Percentiles rank a stretch among this genome's conserved stretches.
phyloP scores from a whole-genome alignment of 495 filamentous ascomycete species.

The Amniculicola lignicola region DNA sequence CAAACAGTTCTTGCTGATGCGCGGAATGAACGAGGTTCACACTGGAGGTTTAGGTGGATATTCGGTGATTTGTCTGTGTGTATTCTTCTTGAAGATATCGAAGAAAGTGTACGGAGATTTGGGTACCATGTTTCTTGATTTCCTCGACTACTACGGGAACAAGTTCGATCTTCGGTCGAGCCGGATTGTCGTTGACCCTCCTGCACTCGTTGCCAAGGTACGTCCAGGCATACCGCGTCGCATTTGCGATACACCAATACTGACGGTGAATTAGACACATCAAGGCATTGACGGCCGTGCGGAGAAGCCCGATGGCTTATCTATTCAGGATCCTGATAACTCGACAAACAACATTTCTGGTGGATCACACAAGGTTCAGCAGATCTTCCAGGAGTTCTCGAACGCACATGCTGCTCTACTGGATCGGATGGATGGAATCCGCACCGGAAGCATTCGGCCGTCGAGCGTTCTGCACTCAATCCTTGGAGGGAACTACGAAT shows the following conservation, averaged over 20 bases:
- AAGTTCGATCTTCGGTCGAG: slow-evolving; percentile 61
- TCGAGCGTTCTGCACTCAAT: slow-evolving; percentile 36
- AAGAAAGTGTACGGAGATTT: slow-evolving; percentile 59
- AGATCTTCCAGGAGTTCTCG: slow-evolving; percentile 63
- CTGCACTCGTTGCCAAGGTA: slow-evolving; percentile 71
- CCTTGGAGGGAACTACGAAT: slow-evolving; percentile 41
- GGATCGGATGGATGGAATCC: slow-evolving; percentile 58
- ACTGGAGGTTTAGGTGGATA: slow-evolving; percentile 93
- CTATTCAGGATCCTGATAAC: slow-evolving; percentile 87
- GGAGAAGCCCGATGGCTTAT: slow-evolving; percentile 55
- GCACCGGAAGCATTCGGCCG: slow-evolving; percentile 42
- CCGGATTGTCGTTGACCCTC: slow-evolving; percentile 72
- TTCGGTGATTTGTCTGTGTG: slow-evolving; percentile 88
- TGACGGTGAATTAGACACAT: neutral
- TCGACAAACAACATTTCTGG: slow-evolving; percentile 79
- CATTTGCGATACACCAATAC: neutral
- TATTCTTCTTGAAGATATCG: slow-evolving; percentile 70
- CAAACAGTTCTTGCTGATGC: slow-evolving; percentile 89
- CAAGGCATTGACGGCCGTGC: slow-evolving; percentile 26
- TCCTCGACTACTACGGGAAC: slow-evolving; percentile 85
- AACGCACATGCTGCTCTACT: slow-evolving; percentile 58
- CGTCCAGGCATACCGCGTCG: no score
- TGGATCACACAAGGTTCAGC: slow-evolving; percentile 62
- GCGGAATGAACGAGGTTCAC: slow-evolving; percentile 83
- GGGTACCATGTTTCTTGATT: slow-evolving; percentile 75